These are phyloP conservation scores for Blastocystis hominis DNA, from an alignment of 352 stramenopile species.

Conservation along the genomic window DNA sequence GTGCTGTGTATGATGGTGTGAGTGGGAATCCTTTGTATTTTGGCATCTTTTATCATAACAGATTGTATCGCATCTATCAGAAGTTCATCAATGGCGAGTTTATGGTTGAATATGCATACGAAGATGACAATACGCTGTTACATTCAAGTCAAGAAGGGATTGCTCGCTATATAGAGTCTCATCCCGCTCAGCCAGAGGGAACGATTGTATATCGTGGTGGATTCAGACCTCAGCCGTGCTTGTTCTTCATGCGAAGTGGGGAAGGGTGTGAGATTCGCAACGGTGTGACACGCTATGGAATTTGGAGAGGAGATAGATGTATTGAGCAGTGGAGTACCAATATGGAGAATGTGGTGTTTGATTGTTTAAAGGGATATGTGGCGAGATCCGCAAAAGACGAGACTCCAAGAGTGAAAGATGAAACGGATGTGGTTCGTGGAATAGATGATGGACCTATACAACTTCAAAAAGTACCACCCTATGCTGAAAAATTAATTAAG, in stretches of 20 bases:
- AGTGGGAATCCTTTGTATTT: not conserved
- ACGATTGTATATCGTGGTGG: not conserved
- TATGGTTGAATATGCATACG: constrained; percentile 13
- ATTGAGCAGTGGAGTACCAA: not conserved
- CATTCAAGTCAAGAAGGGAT: not conserved
- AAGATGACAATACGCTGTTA: not conserved
- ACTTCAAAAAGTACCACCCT: no score
- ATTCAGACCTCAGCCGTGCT: not conserved
- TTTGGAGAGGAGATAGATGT: not conserved
- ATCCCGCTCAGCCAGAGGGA: not conserved
- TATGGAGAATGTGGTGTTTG: not conserved
- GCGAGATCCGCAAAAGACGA: no score
- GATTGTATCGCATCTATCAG: not conserved
- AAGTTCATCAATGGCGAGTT: not conserved
- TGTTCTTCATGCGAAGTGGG: not conserved
- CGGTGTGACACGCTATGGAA: not conserved
- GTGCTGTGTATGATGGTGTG: not conserved
- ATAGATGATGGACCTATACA: no score
- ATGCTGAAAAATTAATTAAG: no score
- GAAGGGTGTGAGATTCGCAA: not conserved
- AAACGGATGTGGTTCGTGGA: no score
- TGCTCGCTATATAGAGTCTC: not conserved
- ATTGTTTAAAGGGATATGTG: not conserved
- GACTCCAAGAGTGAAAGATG: no score
- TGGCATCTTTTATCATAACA: not conserved